A percentile compares a stretch with the other conserved stretches of the same genome.
These are phyloP conservation scores for Kluyveromyces aestuarii DNA, from an alignment of 805 yeast species.

Conservation along the genomic window DNA sequence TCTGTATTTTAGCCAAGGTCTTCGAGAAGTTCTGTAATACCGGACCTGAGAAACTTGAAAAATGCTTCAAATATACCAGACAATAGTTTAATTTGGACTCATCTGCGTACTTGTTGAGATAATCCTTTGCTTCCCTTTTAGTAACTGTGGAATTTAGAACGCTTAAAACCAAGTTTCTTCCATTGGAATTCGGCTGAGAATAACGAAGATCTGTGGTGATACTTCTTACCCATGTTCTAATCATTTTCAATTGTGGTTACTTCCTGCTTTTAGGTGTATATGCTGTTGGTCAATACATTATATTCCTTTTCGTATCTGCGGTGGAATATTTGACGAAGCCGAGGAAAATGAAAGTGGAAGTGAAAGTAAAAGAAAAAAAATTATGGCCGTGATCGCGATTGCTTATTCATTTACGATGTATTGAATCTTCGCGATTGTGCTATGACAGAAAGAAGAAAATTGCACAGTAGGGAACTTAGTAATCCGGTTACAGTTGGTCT, in stretches of 20 bases:
- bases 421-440: no score
- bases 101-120: slow-evolving; percentile 55
- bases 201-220: slow-evolving; percentile 4
- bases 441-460: no score
- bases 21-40: slow-evolving; percentile 12
- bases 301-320: no score
- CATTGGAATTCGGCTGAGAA: slow-evolving; percentile 22
- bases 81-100: slow-evolving; percentile 18
- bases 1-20: slow-evolving; percentile 19
- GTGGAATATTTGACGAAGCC: no score
- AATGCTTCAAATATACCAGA: slow-evolving; percentile 20
- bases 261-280: no score
- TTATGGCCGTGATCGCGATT: no score
- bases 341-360: no score
- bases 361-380: no score
- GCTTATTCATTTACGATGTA: no score
- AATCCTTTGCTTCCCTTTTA: slow-evolving; percentile 81
- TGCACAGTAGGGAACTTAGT: no score
- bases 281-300: no score
- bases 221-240: background rate
- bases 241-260: background rate
- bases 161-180: slow-evolving; percentile 64
- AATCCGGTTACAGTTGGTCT: no score
- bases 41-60: slow-evolving; percentile 7
- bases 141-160: slow-evolving; percentile 87